phyloP scores from a whole-genome alignment of 1,284 basidiomycete species.

The Abortiporus biennis region DNA sequence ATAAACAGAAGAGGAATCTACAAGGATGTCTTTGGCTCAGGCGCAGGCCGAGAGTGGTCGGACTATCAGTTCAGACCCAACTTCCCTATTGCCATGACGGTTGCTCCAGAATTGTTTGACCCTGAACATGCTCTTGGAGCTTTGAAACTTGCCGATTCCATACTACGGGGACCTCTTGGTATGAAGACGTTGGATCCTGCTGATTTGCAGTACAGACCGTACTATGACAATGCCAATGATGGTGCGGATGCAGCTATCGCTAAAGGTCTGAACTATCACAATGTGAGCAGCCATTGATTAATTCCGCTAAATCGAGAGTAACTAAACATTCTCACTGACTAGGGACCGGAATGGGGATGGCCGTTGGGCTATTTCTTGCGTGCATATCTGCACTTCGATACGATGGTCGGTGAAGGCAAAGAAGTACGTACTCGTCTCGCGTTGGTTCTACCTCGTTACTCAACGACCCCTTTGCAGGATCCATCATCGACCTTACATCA shows the following conservation, averaged over 20 bases:
- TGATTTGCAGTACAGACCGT: constrained; percentile 82
- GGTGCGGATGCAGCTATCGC: constrained; percentile 75
- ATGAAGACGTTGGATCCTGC: constrained; percentile 90
- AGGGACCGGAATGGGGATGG: constrained; percentile 93
- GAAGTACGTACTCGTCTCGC: constrained; percentile 41
- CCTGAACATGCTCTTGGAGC: constrained; percentile 75
- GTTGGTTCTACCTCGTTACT: background rate
- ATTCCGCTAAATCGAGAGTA: background rate
- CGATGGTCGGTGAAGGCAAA: constrained; percentile 50
- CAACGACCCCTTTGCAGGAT: constrained; percentile 39
- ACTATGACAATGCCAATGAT: constrained; percentile 92
- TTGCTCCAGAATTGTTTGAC: constrained; percentile 94
- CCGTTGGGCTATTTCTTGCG: constrained; percentile 93
- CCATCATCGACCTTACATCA: constrained; percentile 70
- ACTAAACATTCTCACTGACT: background rate
- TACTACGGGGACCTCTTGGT: constrained; percentile 79
- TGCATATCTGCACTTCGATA: constrained; percentile 87
- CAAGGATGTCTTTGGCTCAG: constrained; percentile 95
- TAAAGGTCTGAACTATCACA: constrained; percentile 88
- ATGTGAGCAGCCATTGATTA: constrained; percentile 40
- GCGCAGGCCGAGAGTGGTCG: constrained; percentile 83
- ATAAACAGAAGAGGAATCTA: constrained; percentile 94
- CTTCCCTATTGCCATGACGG: constrained; percentile 94
- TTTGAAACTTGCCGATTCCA: constrained; percentile 69
- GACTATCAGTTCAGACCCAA: constrained; percentile 95